phyloP scores from a whole-genome alignment of 2,329 filamentous ascomycete genomes.

The Pyrenochaeta sp. region DNA sequence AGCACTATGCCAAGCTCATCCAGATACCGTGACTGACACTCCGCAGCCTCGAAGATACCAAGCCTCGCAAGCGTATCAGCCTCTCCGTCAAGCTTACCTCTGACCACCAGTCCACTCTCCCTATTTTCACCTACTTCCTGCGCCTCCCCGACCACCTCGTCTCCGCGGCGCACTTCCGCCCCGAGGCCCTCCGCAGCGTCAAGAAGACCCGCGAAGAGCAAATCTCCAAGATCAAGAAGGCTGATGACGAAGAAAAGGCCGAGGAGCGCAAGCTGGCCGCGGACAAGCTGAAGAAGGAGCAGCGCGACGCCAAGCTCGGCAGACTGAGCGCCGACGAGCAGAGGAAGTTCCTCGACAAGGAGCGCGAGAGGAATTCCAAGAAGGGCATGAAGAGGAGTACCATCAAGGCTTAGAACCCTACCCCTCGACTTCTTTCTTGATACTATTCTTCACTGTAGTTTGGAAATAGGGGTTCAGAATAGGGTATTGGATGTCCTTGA shows the following conservation, averaged over 20 bases:
- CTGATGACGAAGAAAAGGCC: constrained; percentile 74
- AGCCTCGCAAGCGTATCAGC: constrained; percentile 84
- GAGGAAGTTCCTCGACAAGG: constrained; percentile 72
- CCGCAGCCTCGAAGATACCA: constrained; percentile 78
- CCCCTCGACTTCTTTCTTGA: too few relatives aligned
- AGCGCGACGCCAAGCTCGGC: constrained; percentile 74
- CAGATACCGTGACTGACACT: constrained; percentile 7
- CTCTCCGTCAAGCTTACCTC: constrained; percentile 75
- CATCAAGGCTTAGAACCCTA: constrained; percentile 56
- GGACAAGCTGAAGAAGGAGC: constrained; percentile 78
- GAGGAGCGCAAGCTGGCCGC: constrained; percentile 63
- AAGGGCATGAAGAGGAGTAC: constrained; percentile 70
- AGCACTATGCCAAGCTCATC: neutral
- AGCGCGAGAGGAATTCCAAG: constrained; percentile 83
- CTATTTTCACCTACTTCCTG: constrained; percentile 82
- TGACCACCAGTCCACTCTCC: constrained; percentile 66
- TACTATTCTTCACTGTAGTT: too few relatives aligned
- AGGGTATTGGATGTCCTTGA: too few relatives aligned
- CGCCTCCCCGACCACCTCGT: constrained; percentile 85
- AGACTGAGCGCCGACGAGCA: constrained; percentile 68
- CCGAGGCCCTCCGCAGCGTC: constrained; percentile 86
- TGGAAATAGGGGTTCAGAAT: too few relatives aligned
- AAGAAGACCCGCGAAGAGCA: constrained; percentile 80
- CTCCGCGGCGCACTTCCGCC: constrained; percentile 80
- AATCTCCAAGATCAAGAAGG: constrained; percentile 78